Evolutionary conservation across 768 basidiomycete species (phyloP).

Genomic region (Galerina marginata): DNA sequence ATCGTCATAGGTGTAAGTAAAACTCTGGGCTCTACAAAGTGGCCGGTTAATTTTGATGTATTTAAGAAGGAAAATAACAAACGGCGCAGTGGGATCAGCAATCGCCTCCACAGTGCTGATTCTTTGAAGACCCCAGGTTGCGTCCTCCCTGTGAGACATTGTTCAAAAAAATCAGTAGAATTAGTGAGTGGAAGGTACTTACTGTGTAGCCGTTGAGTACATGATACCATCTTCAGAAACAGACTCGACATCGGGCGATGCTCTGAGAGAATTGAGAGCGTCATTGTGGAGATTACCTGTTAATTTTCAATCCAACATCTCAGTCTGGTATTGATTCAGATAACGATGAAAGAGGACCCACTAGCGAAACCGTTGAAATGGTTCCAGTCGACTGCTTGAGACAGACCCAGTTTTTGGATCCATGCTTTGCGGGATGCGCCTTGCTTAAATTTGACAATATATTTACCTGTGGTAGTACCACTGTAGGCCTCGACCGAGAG

Average conservation of each 20-base stretch:
- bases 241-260: slow-evolving; percentile 29
- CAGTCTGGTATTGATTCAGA: neutral
- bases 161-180: neutral
- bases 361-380: slow-evolving; percentile 38
- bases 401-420: slow-evolving; percentile 5
- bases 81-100: neutral
- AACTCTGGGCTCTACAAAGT: slow-evolving; percentile 19
- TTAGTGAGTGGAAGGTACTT: neutral
- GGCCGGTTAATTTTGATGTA: neutral
- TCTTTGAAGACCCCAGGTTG: slow-evolving; percentile 34
- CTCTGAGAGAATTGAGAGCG: slow-evolving; percentile 30
- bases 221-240: slow-evolving; percentile 38
- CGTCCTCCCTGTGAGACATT: neutral
- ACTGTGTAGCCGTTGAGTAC: slow-evolving; percentile 30
- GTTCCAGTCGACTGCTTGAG: slow-evolving; percentile 28
- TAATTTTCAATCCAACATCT: neutral
- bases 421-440: slow-evolving; percentile 24
- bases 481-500: slow-evolving; percentile 27
- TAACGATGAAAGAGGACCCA: neutral
- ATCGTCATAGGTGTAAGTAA: slow-evolving; percentile 34
- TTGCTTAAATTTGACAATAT: slow-evolving; percentile 37
- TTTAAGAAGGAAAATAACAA: neutral
- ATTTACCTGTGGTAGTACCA: slow-evolving; percentile 31
- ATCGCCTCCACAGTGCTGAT: slow-evolving; percentile 21
- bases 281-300: slow-evolving; percentile 24